A percentile compares a stretch with the other conserved stretches of the same genome.
phyloP scores from a whole-genome alignment of 306 rosid species.

The Cucumis sativus region DNA sequence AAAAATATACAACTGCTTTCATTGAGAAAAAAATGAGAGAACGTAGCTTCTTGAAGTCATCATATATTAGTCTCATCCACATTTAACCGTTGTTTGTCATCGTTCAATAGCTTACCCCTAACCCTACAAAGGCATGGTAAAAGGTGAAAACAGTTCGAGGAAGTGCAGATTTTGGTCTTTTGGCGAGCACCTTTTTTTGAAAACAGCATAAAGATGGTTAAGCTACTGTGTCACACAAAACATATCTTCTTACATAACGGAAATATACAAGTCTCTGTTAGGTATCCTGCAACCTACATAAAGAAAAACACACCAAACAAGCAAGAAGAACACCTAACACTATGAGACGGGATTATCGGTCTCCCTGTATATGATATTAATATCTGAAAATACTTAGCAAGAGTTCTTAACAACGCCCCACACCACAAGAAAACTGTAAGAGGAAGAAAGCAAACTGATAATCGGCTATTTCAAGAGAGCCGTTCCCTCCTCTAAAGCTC shows the following conservation, averaged over 20 bases:
- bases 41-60: not conserved
- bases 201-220: not conserved
- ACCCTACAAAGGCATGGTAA: not conserved
- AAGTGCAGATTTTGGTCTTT: not conserved
- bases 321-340: no score
- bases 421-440: no score
- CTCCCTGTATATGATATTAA: no score
- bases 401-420: no score
- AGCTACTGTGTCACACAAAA: not conserved
- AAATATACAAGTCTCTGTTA: not conserved
- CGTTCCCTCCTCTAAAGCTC: no score
- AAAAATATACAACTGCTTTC: no score
- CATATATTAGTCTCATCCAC: not conserved
- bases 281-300: no score
- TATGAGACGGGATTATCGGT: no score
- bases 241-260: not conserved
- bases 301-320: no score
- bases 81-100: not conserved
- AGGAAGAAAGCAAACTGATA: no score
- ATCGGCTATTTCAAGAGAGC: no score
- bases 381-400: no score
- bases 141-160: not conserved
- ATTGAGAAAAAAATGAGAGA: not conserved
- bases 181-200: not conserved
- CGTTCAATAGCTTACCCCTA: not conserved